Percentiles rank a stretch among this genome's conserved stretches.
Conservation (phyloP, 2,329 filamentous ascomycete genomes). For the Neonectria hederae region DNA sequence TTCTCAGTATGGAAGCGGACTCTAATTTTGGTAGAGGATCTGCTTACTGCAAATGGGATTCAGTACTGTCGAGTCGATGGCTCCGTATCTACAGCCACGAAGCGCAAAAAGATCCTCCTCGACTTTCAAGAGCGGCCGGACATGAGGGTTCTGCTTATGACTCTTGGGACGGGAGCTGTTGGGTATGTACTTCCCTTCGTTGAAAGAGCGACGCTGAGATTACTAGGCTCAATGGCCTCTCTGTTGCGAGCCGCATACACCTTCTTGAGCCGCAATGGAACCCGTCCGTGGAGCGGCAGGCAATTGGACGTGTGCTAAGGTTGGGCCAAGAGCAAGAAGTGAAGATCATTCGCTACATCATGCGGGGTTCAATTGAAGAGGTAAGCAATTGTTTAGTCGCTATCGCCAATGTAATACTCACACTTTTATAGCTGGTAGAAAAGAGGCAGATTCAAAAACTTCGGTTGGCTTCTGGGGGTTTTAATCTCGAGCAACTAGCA, state of each 20-base stretch:
- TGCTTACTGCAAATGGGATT: neutral
- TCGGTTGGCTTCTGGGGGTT: neutral
- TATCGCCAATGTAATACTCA: neutral
- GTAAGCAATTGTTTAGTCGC: neutral
- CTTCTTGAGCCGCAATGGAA: conserved; percentile 1
- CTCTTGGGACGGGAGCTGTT: neutral
- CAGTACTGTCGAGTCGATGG: neutral
- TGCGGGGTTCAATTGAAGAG: neutral
- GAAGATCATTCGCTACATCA: neutral
- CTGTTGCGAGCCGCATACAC: neutral
- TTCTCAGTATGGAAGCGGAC: neutral
- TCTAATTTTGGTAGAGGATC: neutral
- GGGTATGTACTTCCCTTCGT: neutral
- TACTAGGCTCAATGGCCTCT: neutral
- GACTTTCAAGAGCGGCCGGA: neutral
- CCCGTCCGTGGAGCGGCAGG: neutral
- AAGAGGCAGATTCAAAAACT: neutral
- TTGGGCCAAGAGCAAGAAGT: neutral
- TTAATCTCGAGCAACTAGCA: neutral
- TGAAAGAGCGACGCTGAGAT: neutral
- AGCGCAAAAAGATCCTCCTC: neutral
- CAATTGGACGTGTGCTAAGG: neutral
- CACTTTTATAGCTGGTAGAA: neutral
- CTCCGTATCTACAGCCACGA: neutral
- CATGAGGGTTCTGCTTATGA: neutral